Base-by-base conservation (phyloP, 2,329 filamentous ascomycete species). In the Clarireedia homoeocarpa region DNA sequence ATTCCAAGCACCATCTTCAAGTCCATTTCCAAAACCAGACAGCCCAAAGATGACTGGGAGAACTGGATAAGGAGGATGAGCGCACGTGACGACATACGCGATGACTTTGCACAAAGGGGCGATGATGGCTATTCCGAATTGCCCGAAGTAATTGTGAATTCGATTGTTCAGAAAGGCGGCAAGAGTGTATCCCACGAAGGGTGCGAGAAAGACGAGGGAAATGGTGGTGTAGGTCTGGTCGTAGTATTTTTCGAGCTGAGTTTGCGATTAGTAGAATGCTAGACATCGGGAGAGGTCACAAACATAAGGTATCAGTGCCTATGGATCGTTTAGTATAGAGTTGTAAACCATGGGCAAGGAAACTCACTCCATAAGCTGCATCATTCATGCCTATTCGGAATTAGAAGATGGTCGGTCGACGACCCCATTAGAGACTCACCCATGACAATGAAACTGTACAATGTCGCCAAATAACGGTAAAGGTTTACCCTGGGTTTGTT, bases 51-150 rank as follows among this genome's bases (percentile, higher is more conserved):
- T 75, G 20, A 88, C 70, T 1, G 86, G 81, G 0, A 91, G 71
- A 0, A 82, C 81, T 0, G 84, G 80, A 63, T 83, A 90, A 0
- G 85, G 84, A 0, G 86, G 87, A 67, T 89, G 87, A 3, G 84
- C 71, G 6, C 80, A 78, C 56, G 88, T 78, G 6, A 63, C 47
- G 1, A 57, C 53, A 30, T 59, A 61, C n/a, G 58, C 48, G 23
- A 58, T 51, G 36, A 61, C 55, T 47, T 61, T 61, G 53, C 56
- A 61, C 4, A 20, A 38, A 20, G 61, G 61, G 17, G 54, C 56
- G n/a, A 83, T 14, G n/a, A 50, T 51, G 27, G 55, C 55, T 10
- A 60, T 46, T 14, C 88, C 88, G 15, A 84, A 78, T 65, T 89
- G 86, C 39, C 88, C 88, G 51, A 56, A 60, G 52, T 50, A 50